Conservation (phyloP, 495 filamentous ascomycete genomes). For the Annulohypoxylon maeteangense region DNA sequence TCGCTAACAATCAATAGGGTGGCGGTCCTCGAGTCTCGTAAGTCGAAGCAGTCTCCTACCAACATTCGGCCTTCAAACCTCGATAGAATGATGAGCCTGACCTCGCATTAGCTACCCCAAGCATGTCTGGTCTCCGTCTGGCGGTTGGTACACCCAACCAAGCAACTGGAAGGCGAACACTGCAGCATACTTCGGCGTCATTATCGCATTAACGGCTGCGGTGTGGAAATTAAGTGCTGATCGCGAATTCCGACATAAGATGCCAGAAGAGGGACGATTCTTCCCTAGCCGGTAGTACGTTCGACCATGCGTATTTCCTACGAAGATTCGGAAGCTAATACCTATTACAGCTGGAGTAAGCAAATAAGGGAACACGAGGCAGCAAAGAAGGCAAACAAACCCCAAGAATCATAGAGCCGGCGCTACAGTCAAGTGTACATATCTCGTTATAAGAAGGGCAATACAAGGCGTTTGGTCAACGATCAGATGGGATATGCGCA, state of each 20-base stretch:
- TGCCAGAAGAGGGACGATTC: conserved; percentile 89
- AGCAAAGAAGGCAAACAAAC: conserved; percentile 61
- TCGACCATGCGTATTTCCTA: not conserved
- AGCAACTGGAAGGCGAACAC: conserved; percentile 96
- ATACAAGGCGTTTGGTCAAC: conserved; percentile 26
- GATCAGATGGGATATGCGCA: not conserved
- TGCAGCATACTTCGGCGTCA: conserved; percentile 76
- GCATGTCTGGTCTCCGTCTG: conserved; percentile 98
- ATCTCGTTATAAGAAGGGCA: conserved; percentile 40
- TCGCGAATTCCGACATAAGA: conserved; percentile 78
- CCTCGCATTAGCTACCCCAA: conserved; percentile 82
- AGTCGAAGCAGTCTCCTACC: conserved; percentile 46
- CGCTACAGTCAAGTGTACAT: conserved; percentile 45
- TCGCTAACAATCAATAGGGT: conserved; percentile 63
- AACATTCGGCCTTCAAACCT: conserved; percentile 10
- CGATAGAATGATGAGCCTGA: conserved; percentile 22
- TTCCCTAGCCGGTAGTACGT: conserved; percentile 96
- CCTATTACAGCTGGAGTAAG: conserved; percentile 79
- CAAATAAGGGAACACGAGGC: conserved; percentile 91
- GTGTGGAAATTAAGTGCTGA: conserved; percentile 86
- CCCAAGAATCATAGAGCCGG: conserved; percentile 38
- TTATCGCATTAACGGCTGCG: conserved; percentile 78
- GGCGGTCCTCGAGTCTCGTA: conserved; percentile 92
- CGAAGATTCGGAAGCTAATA: not conserved
- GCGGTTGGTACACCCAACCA: conserved; percentile 96